Conservation (phyloP, 768 basidiomycete species). For the Tubosaeta brunneosetosa region DNA sequence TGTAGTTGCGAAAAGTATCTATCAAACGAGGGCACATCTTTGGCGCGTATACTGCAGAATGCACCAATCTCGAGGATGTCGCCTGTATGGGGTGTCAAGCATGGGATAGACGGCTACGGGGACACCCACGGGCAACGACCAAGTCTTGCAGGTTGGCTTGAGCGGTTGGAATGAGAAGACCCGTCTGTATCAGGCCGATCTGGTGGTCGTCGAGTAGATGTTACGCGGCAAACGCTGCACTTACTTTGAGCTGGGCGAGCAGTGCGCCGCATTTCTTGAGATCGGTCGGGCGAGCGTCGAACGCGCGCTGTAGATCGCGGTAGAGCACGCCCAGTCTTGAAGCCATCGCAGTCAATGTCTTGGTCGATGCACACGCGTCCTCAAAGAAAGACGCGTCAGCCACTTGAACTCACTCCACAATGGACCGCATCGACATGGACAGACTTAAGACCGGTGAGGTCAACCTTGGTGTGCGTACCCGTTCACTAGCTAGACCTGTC, state of each 20-base stretch:
- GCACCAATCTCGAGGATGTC: constrained; percentile 96
- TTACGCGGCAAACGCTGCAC: neutral
- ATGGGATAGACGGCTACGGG: neutral
- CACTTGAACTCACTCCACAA: constrained; percentile 25
- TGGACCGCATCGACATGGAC: constrained; percentile 75
- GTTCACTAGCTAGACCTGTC: neutral
- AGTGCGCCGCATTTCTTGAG: constrained; percentile 60
- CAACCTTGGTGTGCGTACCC: constrained; percentile 81
- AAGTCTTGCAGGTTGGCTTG: constrained; percentile 64
- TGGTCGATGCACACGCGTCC: constrained; percentile 29
- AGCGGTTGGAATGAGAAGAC: constrained; percentile 69
- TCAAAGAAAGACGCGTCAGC: constrained; percentile 49
- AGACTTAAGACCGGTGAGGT: constrained; percentile 93
- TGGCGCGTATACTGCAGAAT: constrained; percentile 85
- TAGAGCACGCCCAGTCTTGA: constrained; percentile 54
- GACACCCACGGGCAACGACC: constrained; percentile 61
- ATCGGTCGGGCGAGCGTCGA: constrained; percentile 61
- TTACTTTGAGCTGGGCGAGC: constrained; percentile 73
- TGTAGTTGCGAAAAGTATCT: constrained; percentile 91
- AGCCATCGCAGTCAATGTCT: constrained; percentile 37
- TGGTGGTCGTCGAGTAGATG: constrained; percentile 25
- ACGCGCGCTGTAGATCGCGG: constrained; percentile 62
- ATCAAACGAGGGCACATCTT: constrained; percentile 90
- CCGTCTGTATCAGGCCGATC: constrained; percentile 75
- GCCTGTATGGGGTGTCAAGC: constrained; percentile 42